A percentile compares a stretch with the other conserved stretches of the same genome.
phyloP scores from a whole-genome alignment of 2,329 filamentous ascomycete species.

The Paecilomyces niveus region DNA sequence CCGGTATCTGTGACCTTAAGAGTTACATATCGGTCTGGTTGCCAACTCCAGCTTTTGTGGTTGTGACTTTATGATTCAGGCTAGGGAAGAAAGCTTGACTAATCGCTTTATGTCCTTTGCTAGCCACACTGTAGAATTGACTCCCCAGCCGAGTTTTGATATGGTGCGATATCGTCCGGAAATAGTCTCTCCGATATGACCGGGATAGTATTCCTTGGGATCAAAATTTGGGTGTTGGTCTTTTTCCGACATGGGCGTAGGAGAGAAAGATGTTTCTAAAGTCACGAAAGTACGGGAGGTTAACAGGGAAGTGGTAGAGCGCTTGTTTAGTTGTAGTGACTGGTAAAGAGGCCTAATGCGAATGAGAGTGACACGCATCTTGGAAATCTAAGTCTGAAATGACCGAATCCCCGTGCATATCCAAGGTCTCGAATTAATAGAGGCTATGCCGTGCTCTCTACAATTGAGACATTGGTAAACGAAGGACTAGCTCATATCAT shows the following conservation, averaged over 20 bases:
- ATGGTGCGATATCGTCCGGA: not conserved
- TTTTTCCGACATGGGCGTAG: not conserved
- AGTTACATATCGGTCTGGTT: slow-evolving; percentile 3
- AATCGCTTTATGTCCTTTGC: not conserved
- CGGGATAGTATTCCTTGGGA: not conserved
- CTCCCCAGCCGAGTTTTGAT: not conserved
- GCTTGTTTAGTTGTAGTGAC: not conserved
- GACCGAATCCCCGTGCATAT: too few relatives aligned
- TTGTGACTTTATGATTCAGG: not conserved
- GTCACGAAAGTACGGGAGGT: not conserved
- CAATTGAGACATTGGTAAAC: too few relatives aligned
- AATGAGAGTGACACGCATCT: not conserved
- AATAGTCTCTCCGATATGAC: not conserved
- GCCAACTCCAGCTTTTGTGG: slow-evolving; percentile 9
- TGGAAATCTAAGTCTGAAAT: not conserved
- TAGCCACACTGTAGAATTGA: not conserved
- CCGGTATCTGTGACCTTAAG: slow-evolving; percentile 2
- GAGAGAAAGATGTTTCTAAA: not conserved
- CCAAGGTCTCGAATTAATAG: too few relatives aligned
- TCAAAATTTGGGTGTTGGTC: not conserved
- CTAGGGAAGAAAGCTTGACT: not conserved
- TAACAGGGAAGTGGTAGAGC: not conserved
- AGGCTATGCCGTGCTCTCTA: too few relatives aligned
- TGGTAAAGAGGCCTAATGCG: not conserved
- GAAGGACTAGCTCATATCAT: not conserved